These are phyloP conservation scores for Mallotus repandus DNA, from an alignment of 441 rosid genomes.

Conservation along the genomic window DNA sequence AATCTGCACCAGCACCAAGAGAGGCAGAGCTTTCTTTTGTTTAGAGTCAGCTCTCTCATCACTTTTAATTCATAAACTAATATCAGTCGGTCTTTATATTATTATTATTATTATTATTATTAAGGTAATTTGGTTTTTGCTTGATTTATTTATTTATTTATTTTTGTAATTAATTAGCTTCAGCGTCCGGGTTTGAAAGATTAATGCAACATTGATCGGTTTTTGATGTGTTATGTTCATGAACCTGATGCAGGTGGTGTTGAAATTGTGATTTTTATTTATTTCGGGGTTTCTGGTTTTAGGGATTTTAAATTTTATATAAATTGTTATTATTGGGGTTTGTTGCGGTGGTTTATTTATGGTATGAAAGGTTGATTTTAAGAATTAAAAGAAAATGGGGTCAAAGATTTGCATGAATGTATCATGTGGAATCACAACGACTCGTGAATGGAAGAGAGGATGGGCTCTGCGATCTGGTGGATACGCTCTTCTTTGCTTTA, in stretches of 20 bases:
- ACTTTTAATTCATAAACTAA: neutral
- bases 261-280: constrained; percentile 23
- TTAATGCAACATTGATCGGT: neutral
- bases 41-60: neutral
- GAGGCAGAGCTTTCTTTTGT: neutral
- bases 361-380: constrained; percentile 17
- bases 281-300: constrained; percentile 24
- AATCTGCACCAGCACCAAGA: neutral
- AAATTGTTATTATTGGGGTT: neutral
- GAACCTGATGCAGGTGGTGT: constrained; percentile 33
- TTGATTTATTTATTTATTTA: neutral
- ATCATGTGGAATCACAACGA: constrained; percentile 50
- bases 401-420: constrained; percentile 84
- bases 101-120: neutral
- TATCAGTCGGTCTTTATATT: neutral
- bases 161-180: neutral
- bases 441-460: constrained; percentile 78
- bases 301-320: constrained; percentile 33
- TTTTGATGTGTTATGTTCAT: neutral
- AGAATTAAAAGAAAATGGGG: constrained; percentile 35
- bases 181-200: neutral
- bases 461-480: constrained; percentile 91
- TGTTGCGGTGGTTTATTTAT: neutral
- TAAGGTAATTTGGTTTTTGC: neutral
- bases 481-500: constrained; percentile 69